phyloP scores from a whole-genome alignment of 1,284 basidiomycete genomes.

The Ganoderma meredithae region DNA sequence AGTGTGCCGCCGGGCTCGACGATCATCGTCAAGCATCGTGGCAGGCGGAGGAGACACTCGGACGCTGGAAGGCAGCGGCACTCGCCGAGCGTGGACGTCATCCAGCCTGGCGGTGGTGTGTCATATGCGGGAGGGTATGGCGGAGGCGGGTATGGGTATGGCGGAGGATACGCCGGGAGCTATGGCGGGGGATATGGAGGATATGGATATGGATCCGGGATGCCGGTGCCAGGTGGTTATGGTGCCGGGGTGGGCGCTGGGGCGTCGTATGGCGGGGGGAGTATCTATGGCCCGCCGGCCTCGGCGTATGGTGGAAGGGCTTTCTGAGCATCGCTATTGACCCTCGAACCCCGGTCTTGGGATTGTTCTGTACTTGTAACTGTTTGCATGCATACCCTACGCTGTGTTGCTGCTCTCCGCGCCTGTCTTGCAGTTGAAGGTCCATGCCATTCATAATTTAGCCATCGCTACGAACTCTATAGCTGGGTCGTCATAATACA shows the following conservation, averaged over 20 bases:
- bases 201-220: slow-evolving; percentile 15
- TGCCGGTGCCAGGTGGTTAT: not conserved
- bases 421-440: not conserved
- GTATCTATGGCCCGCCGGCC: not conserved
- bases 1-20: slow-evolving; percentile 30
- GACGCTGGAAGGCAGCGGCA: slow-evolving; percentile 32
- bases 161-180: slow-evolving; percentile 15
- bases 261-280: not conserved
- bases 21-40: slow-evolving; percentile 27
- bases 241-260: not conserved
- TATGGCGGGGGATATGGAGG: slow-evolving; percentile 14
- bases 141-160: too few relatives aligned
- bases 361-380: not conserved
- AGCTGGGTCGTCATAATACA: not conserved
- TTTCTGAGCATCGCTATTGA: not conserved
- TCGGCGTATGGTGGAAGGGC: not conserved
- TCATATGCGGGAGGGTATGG: slow-evolving; percentile 8
- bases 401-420: not conserved
- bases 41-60: slow-evolving; percentile 19
- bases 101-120: slow-evolving; percentile 15
- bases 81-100: slow-evolving; percentile 25
- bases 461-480: too few relatives aligned
- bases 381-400: not conserved
- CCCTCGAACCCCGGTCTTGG: not conserved
- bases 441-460: not conserved